Evolutionary conservation across 768 basidiomycete species (phyloP), one percentile per base, ranked within the genome.

Genomic region (Xerocomus potaroensis): DNA sequence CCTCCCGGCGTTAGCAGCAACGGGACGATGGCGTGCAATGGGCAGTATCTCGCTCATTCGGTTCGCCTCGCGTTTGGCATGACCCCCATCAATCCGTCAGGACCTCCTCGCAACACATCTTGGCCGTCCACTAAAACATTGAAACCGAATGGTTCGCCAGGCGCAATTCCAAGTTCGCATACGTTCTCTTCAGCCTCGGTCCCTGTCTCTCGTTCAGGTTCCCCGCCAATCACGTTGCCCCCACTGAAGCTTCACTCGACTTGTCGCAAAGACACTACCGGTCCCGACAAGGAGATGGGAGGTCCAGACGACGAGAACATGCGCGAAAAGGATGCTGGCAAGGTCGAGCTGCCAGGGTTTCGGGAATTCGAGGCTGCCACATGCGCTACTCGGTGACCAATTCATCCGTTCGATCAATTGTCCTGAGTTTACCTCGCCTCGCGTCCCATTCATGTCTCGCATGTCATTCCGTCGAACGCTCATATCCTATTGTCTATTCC

Each of bases 11-110:
- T 35, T n/a, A n/a, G n/a, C 35, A 33, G 33, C 52, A 63, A 59
- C 43, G 63, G 59, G 31, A 32, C 53, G 39, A 41, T 48, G 45
- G 10, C 61, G 19, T 55, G 63, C 23, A 70, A 69, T 31, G 78
- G 82, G 48, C 76, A 79, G 49, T 81, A 87, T 59, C 77, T 94
- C 30, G 89, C 87, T 4, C 87, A 90, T 59, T 88, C 85, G 1
- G 85, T 95, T 19, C 81, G 88, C 31, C 74, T 84, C 26, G 92
- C 91, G 39, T 96, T 96, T 54, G 90, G 87, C 4, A 94, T 93
- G 88, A 92, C 91, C 6, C 90, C 89, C 0, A 90, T 91, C 31
- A 76, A 77, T 43, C 49, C 60, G 16, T 49, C 54, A 7, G 57
- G 52, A 23, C 53, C 62, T 3, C 66, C 70, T 31, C 65, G 67